Evolutionary conservation across 2,329 filamentous ascomycete genomes (phyloP).

Genomic region (Pseudocercospora fijiensis): DNA sequence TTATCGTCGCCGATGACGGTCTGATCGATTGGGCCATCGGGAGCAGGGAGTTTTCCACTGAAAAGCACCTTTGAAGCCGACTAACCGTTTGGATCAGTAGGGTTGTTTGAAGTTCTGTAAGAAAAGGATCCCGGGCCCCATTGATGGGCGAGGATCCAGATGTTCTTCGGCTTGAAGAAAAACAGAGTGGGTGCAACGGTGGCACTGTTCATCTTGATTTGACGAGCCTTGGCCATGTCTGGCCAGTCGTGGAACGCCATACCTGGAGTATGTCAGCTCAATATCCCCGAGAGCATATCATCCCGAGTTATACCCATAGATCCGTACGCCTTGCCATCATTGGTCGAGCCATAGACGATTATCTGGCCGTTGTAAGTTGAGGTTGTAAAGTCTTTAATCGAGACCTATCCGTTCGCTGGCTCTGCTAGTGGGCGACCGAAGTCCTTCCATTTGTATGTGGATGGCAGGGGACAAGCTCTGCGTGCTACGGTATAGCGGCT

Average conservation of each 20-base stretch:
- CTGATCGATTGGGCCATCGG: slow-evolving; percentile 61
- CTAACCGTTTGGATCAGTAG: slow-evolving; percentile 60
- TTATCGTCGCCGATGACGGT: slow-evolving; percentile 60
- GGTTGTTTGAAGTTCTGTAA: slow-evolving; percentile 60
- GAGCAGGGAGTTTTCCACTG: slow-evolving; percentile 52
- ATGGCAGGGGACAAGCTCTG: slow-evolving; percentile 50
- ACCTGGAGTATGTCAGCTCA: neutral
- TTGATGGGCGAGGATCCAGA: slow-evolving; percentile 67
- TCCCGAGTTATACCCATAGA: slow-evolving; percentile 52
- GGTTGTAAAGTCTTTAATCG: slow-evolving; percentile 64
- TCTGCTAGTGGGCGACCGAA: slow-evolving; percentile 46
- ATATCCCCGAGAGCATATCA: neutral
- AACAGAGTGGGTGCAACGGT: slow-evolving; percentile 63
- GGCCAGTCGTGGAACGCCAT: slow-evolving; percentile 56
- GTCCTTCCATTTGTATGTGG: slow-evolving; percentile 55
- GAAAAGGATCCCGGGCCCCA: slow-evolving; percentile 62
- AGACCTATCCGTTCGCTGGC: slow-evolving; percentile 55
- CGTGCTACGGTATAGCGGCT: too few relatives aligned
- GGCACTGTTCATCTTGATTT: slow-evolving; percentile 51
- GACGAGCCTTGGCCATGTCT: slow-evolving; percentile 52
- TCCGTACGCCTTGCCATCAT: slow-evolving; percentile 51
- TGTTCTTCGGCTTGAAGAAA: slow-evolving; percentile 60
- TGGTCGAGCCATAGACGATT: slow-evolving; percentile 59
- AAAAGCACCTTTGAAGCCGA: slow-evolving; percentile 56
- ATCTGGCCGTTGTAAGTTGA: slow-evolving; percentile 58